Evolutionary conservation across 2,329 filamentous ascomycete genomes (phyloP).

Genomic region (Pseudovirgaria hyperparasitica): DNA sequence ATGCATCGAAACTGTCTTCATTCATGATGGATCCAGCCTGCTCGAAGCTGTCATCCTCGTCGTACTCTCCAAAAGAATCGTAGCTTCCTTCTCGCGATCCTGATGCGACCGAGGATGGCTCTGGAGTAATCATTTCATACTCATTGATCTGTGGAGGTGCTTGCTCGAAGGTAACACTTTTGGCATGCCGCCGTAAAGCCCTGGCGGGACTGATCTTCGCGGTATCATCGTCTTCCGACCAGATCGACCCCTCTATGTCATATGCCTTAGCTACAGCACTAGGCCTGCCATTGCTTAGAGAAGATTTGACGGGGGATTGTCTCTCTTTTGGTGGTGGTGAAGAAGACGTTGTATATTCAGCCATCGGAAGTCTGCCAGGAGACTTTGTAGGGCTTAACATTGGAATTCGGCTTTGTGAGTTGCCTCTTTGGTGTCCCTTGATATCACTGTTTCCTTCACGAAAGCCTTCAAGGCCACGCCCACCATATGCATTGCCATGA

Average conservation of each 20-base stretch:
- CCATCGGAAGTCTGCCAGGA: slow-evolving; percentile 40
- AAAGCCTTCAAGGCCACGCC: slow-evolving; percentile 39
- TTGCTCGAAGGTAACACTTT: slow-evolving; percentile 94
- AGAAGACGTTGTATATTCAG: slow-evolving; percentile 13
- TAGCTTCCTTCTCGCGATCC: slow-evolving; percentile 89
- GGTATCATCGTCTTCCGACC: slow-evolving; percentile 40
- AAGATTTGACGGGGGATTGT: slow-evolving; percentile 77
- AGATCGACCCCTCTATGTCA: slow-evolving; percentile 21
- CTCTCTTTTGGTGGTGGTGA: slow-evolving; percentile 27
- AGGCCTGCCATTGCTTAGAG: slow-evolving; percentile 51
- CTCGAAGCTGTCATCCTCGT: slow-evolving; percentile 51
- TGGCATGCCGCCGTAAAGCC: slow-evolving; percentile 68
- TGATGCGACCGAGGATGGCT: slow-evolving; percentile 81
- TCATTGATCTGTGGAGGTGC: slow-evolving; percentile 92
- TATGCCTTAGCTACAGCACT: slow-evolving; percentile 27
- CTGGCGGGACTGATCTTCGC: slow-evolving; percentile 48
- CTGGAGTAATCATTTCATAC: slow-evolving; percentile 95
- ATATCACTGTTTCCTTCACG: slow-evolving; percentile 16
- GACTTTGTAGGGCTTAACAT: slow-evolving; percentile 42
- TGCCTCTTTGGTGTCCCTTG: slow-evolving; percentile 28
- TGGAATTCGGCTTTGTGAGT: slow-evolving; percentile 51
- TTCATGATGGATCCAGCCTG: slow-evolving; percentile 48
- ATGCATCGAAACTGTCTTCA: slow-evolving; percentile 91
- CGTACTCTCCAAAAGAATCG: slow-evolving; percentile 64
- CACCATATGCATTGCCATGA: slow-evolving; percentile 58